These are phyloP conservation scores for Sclerotinia minor DNA, from an alignment of 2,329 filamentous ascomycete genomes.

Conservation along the genomic window DNA sequence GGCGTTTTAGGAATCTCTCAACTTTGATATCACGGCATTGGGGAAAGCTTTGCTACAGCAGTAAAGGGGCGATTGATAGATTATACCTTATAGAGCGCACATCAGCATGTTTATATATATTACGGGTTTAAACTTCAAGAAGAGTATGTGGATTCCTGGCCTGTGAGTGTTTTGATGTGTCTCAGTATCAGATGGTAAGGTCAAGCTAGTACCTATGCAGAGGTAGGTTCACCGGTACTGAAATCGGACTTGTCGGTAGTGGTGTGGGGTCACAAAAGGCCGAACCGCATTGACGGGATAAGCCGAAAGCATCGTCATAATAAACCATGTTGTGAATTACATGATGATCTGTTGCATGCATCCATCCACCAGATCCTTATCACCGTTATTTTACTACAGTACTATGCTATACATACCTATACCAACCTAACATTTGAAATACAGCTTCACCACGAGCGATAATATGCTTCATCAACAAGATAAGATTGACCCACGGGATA, in stretches of 20 bases:
- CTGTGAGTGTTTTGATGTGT: neutral
- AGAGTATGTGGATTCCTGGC: neutral
- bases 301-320: conserved; percentile 14
- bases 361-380: neutral
- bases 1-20: neutral
- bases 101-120: neutral
- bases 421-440: neutral
- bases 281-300: neutral
- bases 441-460: conserved; percentile 15
- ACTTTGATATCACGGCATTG: conserved; percentile 8
- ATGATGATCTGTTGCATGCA: too few species aligned
- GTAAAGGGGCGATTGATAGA: neutral
- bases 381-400: neutral
- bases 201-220: too few species aligned
- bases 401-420: neutral
- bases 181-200: too few species aligned
- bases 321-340: neutral
- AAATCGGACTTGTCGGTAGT: neutral
- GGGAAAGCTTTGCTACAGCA: neutral
- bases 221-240: too few species aligned
- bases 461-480: neutral
- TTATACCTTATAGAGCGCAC: neutral
- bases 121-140: neutral
- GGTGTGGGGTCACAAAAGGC: conserved; percentile 11
- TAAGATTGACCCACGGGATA: conserved; percentile 3